Percentiles rank a stretch among this genome's conserved stretches.
Conservation (phyloP, 768 basidiomycete species). For the Pleurotus giganteus region DNA sequence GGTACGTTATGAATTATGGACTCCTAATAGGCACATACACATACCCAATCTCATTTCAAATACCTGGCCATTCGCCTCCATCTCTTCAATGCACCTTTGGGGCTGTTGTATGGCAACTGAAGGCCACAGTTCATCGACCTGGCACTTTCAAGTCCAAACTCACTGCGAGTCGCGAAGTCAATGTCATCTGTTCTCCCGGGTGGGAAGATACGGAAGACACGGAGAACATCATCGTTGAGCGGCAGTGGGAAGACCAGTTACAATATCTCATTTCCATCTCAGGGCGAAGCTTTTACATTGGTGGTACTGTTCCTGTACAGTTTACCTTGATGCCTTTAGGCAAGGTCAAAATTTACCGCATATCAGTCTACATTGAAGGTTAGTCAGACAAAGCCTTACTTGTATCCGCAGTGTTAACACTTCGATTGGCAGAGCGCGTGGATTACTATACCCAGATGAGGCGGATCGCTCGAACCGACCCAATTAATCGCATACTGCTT, state of each 20-base stretch:
- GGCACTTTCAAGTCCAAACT: conserved; percentile 78
- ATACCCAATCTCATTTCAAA: conserved; percentile 89
- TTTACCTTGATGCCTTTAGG: conserved; percentile 81
- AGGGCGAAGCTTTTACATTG: conserved; percentile 78
- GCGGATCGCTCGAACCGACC: conserved; percentile 69
- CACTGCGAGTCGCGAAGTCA: conserved; percentile 66
- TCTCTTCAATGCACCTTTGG: conserved; percentile 75
- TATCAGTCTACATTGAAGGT: conserved; percentile 83
- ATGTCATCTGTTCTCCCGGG: conserved; percentile 69
- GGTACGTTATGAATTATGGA: conserved; percentile 2
- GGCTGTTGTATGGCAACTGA: conserved; percentile 73
- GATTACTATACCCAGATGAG: conserved; percentile 75
- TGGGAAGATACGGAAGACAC: conserved; percentile 87
- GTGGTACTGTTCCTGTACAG: conserved; percentile 75
- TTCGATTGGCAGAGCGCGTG: conserved; percentile 57
- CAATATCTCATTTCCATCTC: conserved; percentile 77
- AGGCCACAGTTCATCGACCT: conserved; percentile 79
- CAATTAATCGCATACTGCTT: conserved; percentile 56
- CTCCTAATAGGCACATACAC: conserved; percentile 75
- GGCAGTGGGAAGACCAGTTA: conserved; percentile 88
- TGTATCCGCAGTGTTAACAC: background rate
- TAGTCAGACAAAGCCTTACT: conserved; percentile 17
- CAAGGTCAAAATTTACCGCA: conserved; percentile 77
- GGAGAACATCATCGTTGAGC: conserved; percentile 78
- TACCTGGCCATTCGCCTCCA: conserved; percentile 80